These are phyloP conservation scores for Penicillium atrosanguineum DNA, from an alignment of 495 filamentous ascomycete species.

Conservation along the genomic window DNA sequence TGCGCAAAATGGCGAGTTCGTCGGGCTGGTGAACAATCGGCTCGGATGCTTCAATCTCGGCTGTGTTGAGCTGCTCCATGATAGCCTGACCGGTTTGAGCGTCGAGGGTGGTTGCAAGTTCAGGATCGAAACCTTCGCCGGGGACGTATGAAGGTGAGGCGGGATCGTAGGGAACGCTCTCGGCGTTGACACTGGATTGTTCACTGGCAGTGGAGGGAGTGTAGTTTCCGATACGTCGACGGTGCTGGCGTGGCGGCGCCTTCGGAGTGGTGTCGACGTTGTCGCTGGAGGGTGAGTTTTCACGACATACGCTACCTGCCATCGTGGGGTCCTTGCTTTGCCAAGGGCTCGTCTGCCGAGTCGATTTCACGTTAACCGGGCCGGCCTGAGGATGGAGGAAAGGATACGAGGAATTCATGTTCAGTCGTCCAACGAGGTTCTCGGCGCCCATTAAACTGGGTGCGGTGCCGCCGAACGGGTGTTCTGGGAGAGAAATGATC, in stretches of 20 bases:
- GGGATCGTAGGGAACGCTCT: constrained; percentile 6
- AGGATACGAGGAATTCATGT: constrained; percentile 59
- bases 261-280: constrained; percentile 31
- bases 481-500: constrained; percentile 41
- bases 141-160: background rate
- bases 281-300: constrained; percentile 8
- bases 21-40: constrained; percentile 22
- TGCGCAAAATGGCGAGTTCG: constrained; percentile 1
- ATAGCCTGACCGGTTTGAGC: constrained; percentile 40
- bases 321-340: constrained; percentile 16
- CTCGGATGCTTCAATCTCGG: constrained; percentile 22
- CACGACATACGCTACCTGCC: constrained; percentile 15
- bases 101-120: constrained; percentile 43
- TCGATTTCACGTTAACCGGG: constrained; percentile 35
- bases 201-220: constrained; percentile 47
- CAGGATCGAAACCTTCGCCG: constrained; percentile 23
- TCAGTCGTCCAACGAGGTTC: constrained; percentile 62
- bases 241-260: constrained; percentile 23
- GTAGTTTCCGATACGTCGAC: constrained; percentile 36
- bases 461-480: constrained; percentile 41
- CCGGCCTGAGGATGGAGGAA: constrained; percentile 26
- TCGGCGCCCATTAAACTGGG: constrained; percentile 66
- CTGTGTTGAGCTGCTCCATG: constrained; percentile 20
- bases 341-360: constrained; percentile 33
- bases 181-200: constrained; percentile 29